Base-by-base conservation (phyloP, 805 yeast species). In the Pichia membranifaciens region DNA sequence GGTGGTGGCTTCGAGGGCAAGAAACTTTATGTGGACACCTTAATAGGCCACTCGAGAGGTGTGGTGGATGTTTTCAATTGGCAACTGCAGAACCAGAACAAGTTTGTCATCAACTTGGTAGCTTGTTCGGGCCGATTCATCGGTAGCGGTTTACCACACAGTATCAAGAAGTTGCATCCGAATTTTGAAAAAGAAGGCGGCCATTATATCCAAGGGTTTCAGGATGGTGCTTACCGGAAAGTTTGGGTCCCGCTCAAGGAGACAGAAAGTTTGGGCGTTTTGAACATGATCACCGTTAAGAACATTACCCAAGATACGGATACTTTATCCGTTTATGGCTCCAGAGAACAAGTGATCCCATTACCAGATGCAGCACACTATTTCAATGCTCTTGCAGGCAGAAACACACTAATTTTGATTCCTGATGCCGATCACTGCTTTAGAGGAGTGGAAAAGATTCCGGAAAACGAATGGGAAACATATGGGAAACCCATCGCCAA, bases 41-140 rank as follows among this genome's bases (percentile, higher is more conserved):
- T 89, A 4, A 74, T 86, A 28, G 84, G 80, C 3, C 97, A 90
- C 62, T 87, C 96, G 0, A 71, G 96, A 49, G 96, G 96, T 9
- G 73, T 78, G 4, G 74, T 84, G 23, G 82, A 90, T 5, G 79
- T 82, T 81, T 81, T 87, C 57, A 67, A 76, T 47, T 90, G 90
- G 85, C 82, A 83, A 3, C 50, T 76, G 31, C 48, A 64, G 34
- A 65, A 69, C 22, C 47, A 64, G 34, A 65, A 59, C 3, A 34
- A 41, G 1, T 48, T 48, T 33, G 78, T 85, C 2, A 89, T 90
- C 1, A 74, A 73, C 48, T 58, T 90, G 54, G 68, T 88, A 57
- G 87, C 87, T 54, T 79, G 87, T 61, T 76, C 88, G 1, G 84
- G 89, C 2, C 71, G 97, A 53, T 89, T 66, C 64, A 71, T 73